Conservation (phyloP, 208 protist species). For the Vickermania ingenoplastis region DNA sequence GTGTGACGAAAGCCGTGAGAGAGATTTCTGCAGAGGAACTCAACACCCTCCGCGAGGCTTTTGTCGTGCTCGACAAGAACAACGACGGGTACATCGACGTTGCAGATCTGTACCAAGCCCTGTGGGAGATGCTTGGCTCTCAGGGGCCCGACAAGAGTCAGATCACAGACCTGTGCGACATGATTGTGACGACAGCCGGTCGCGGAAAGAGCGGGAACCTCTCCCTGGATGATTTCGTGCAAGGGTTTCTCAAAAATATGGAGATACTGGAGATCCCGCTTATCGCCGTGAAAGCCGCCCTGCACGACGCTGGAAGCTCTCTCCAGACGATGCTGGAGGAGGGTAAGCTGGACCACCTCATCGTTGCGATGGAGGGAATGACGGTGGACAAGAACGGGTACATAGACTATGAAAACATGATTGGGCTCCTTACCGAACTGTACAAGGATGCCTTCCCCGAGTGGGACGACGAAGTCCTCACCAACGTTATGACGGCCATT, state of each 20-base stretch:
- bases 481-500: slow-evolving; percentile 53
- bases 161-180: slow-evolving; percentile 60
- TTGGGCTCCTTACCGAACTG: slow-evolving; percentile 33
- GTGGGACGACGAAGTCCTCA: slow-evolving; percentile 49
- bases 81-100: slow-evolving; percentile 63
- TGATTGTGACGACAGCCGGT: slow-evolving; percentile 71
- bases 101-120: slow-evolving; percentile 46
- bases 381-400: slow-evolving; percentile 20
- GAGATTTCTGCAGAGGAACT: slow-evolving; percentile 52
- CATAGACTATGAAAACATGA: slow-evolving; percentile 40
- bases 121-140: slow-evolving; percentile 45
- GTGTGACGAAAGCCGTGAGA: slow-evolving; percentile 11
- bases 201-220: slow-evolving; percentile 29
- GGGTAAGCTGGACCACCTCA: slow-evolving; percentile 6
- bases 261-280: slow-evolving; percentile 44
- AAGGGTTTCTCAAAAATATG: slow-evolving; percentile 45
- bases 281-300: slow-evolving; percentile 23
- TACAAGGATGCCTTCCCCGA: slow-evolving; percentile 57
- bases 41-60: slow-evolving; percentile 52
- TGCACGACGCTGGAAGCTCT: background rate
- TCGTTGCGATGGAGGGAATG: slow-evolving; percentile 20
- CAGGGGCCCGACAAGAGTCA: slow-evolving; percentile 38
- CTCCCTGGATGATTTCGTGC: slow-evolving; percentile 54
- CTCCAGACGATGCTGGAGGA: background rate
- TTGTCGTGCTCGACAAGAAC: slow-evolving; percentile 66